Base-by-base conservation (phyloP, 2,329 filamentous ascomycete genomes). In the Sordariomycetes sp. region DNA sequence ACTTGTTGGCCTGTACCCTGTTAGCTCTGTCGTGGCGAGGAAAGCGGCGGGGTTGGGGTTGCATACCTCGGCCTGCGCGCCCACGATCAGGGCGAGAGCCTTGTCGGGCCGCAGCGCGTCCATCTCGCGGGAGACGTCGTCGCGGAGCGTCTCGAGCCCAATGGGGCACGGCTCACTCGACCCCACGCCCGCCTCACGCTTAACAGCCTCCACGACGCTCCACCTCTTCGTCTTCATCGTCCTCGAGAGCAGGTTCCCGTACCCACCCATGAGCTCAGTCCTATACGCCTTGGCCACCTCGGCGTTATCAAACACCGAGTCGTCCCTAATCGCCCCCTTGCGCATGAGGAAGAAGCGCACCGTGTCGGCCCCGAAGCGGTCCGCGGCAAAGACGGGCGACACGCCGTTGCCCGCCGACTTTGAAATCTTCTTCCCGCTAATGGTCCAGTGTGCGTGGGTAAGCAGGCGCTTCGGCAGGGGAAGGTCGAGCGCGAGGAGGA, bases 331-430 rank as follows among this genome's bases (percentile, higher is more conserved):
- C 24, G 85, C 87, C 50, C 90, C 91, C 60, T 91, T 86, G 60
- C 86, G 81, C 61, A 90, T 81, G 62, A 99, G 80, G 69, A 92
- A 99, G 71, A 88, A 97, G 10, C 94, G 86, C 78, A 99, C 84
- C 1, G 85, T 79, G 68, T 99, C 95, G 4, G 90, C 76, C 2
- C 90, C 90, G 71, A 90, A 99, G 7, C 91, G 82, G 61, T 96
- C 86, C 53, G 97, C 80, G 13, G 94, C 94, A 63, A 90, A 90
- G 66, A 95, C 90, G 0, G 94, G 94, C 65, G 96, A 94, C 51
- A 99, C 92, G 1, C 95, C 92, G 67, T 96, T 96, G 61, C 94
- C 94, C 2, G 87, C 82, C 1, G 89, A 95, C 70, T 99, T 99
- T 60, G 91, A 92, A 91, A 99, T 99, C 70, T 99, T 99, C 63